Evolutionary conservation across 2,329 filamentous ascomycete species (phyloP).

Genomic region (Ophiocordyceps sinensis): DNA sequence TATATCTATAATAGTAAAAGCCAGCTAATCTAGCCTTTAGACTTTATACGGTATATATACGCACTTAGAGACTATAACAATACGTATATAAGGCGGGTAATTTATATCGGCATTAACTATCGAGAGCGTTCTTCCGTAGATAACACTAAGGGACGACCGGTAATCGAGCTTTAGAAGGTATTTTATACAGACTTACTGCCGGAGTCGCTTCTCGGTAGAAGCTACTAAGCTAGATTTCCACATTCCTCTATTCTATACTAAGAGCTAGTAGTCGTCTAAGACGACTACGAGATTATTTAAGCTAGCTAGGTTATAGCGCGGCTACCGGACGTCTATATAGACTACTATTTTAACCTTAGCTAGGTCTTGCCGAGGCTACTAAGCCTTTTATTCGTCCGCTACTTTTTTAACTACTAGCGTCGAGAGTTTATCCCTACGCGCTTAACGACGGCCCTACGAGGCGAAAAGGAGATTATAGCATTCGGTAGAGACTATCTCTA

Average conservation of each 20-base stretch:
- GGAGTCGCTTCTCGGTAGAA: not conserved
- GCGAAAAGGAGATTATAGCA: not conserved
- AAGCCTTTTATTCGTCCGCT: too few relatives aligned
- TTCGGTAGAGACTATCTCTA: not conserved
- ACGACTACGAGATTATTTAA: not conserved
- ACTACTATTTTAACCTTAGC: not conserved
- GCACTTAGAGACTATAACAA: not conserved
- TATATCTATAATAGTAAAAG: not conserved
- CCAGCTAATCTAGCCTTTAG: not conserved
- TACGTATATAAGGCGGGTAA: not conserved
- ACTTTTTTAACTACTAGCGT: too few relatives aligned
- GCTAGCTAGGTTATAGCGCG: not conserved
- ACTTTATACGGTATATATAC: not conserved
- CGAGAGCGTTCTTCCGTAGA: not conserved
- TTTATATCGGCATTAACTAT: not conserved
- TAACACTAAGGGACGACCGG: not conserved
- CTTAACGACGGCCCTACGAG: not conserved
- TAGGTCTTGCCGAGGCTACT: too few relatives aligned
- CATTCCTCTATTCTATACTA: not conserved
- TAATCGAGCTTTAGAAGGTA: not conserved
- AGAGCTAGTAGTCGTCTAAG: not conserved
- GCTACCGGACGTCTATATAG: not conserved
- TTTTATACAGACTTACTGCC: not conserved
- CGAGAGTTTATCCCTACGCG: not conserved
- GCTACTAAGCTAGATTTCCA: not conserved